Evolutionary conservation across 1,139 yeast genomes (phyloP).

Genomic region (Arxiozyma heterogenica): DNA sequence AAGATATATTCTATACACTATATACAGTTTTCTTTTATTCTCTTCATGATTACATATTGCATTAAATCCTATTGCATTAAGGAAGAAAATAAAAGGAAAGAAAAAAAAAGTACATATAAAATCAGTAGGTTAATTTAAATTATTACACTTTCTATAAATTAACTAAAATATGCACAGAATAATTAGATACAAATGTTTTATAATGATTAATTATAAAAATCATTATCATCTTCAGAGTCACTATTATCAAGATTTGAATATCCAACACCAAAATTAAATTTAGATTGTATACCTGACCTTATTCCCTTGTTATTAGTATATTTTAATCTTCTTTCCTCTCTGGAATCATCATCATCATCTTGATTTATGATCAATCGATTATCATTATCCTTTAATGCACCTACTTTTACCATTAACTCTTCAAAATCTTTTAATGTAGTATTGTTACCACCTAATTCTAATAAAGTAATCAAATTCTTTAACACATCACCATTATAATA

Average conservation of each 20-base stretch:
- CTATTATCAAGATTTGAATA: not conserved
- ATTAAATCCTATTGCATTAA: not conserved
- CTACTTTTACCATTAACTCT: slow-evolving; percentile 51
- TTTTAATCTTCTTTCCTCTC: slow-evolving; percentile 41
- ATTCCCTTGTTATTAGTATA: slow-evolving; percentile 39
- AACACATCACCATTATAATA: slow-evolving; percentile 69
- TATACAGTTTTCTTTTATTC: not conserved
- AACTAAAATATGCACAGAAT: not conserved
- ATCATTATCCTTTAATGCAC: slow-evolving; percentile 59
- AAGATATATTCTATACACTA: not conserved
- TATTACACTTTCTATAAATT: not conserved
- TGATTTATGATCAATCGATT: slow-evolving; percentile 55
- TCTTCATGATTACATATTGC: not conserved
- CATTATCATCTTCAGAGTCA: slow-evolving; percentile 30
- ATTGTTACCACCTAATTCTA: slow-evolving; percentile 76
- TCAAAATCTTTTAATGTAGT: slow-evolving; percentile 64
- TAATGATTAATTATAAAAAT: slow-evolving; percentile 1
- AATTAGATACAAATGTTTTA: not conserved
- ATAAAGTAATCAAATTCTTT: slow-evolving; percentile 70
- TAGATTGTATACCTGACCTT: slow-evolving; percentile 38
- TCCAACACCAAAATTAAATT: slow-evolving; percentile 31
- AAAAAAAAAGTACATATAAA: too few species aligned
- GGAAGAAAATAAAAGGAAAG: not conserved
- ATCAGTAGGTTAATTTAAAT: too few species aligned
- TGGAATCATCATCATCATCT: slow-evolving; percentile 42